Percentiles rank a stretch among this genome's conserved stretches.
These are phyloP conservation scores for Saccharomycopsis sp. DNA, from an alignment of 805 yeast genomes.

Conservation along the genomic window DNA sequence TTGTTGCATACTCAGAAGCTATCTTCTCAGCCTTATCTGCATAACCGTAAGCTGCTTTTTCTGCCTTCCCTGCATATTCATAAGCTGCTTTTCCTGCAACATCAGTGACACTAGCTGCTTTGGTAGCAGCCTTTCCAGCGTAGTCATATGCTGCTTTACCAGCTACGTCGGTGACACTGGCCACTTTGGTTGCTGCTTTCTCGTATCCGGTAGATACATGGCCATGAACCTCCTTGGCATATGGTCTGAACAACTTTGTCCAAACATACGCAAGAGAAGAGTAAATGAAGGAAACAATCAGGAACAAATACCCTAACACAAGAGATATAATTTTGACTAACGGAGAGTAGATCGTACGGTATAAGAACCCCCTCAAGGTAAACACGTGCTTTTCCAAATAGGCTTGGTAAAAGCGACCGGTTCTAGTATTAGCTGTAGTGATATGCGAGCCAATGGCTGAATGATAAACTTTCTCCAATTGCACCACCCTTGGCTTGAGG, in stretches of 20 bases:
- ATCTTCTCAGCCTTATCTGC: not conserved
- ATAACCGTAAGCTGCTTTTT: not conserved
- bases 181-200: not conserved
- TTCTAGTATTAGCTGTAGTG: not conserved
- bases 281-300: not conserved
- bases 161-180: not conserved
- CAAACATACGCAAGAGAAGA: not conserved
- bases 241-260: not conserved
- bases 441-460: not conserved
- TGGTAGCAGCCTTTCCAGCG: not conserved
- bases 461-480: not conserved
- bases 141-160: not conserved
- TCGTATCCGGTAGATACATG: not conserved
- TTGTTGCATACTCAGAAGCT: not conserved
- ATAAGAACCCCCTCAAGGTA: not conserved
- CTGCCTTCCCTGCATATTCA: not conserved
- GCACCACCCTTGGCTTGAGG: not conserved
- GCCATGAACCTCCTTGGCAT: not conserved
- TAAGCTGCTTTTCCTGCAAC: not conserved
- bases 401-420: not conserved
- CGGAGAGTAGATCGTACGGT: not conserved
- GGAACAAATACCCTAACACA: not conserved
- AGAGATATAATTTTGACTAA: not conserved
- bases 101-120: not conserved
- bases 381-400: not conserved